Conservation (phyloP, 2,329 filamentous ascomycete genomes). For the Hymenoscyphus repandus region DNA sequence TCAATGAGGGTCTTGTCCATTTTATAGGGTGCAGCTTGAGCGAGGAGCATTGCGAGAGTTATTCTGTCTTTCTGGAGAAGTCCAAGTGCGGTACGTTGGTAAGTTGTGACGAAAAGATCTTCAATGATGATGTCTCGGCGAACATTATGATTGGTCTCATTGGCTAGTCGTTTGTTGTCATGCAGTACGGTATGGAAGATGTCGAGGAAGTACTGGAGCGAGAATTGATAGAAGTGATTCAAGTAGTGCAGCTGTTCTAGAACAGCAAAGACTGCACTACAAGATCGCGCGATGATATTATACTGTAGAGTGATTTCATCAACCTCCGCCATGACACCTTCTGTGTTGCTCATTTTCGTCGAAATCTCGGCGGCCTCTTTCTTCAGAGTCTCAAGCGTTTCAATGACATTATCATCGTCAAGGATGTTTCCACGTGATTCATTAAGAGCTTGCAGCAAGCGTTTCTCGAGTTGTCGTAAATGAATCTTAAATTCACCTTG, state of each 20-base stretch:
- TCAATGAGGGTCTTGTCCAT: constrained; percentile 93
- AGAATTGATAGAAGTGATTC: constrained; percentile 99
- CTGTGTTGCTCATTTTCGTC: constrained; percentile 90
- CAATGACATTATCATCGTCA: constrained; percentile 96
- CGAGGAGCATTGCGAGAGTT: constrained; percentile 89
- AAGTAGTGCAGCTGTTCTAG: constrained; percentile 96
- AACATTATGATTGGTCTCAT: constrained; percentile 67
- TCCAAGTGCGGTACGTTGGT: constrained; percentile 88
- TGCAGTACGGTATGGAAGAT: constrained; percentile 93
- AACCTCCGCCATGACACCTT: constrained; percentile 97
- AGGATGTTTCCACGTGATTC: constrained; percentile 97
- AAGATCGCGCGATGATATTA: constrained; percentile 85
- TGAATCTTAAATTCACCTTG: constrained; percentile 99
- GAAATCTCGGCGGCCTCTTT: constrained; percentile 96
- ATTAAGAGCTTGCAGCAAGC: constrained; percentile 88
- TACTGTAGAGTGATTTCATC: constrained; percentile 95
- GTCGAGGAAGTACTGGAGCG: constrained; percentile 93
- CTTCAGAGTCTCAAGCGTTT: constrained; percentile 96
- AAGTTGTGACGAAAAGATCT: constrained; percentile 86
- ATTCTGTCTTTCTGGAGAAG: constrained; percentile 91
- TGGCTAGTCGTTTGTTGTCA: constrained; percentile 66
- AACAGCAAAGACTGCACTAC: constrained; percentile 95
- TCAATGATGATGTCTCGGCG: constrained; percentile 87
- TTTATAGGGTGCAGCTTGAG: constrained; percentile 90
- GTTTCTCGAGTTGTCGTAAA: constrained; percentile 89